These are phyloP conservation scores for Umbelopsis sp. DNA, from an alignment of 371 early-diverging fungal genomes.

Conservation along the genomic window DNA sequence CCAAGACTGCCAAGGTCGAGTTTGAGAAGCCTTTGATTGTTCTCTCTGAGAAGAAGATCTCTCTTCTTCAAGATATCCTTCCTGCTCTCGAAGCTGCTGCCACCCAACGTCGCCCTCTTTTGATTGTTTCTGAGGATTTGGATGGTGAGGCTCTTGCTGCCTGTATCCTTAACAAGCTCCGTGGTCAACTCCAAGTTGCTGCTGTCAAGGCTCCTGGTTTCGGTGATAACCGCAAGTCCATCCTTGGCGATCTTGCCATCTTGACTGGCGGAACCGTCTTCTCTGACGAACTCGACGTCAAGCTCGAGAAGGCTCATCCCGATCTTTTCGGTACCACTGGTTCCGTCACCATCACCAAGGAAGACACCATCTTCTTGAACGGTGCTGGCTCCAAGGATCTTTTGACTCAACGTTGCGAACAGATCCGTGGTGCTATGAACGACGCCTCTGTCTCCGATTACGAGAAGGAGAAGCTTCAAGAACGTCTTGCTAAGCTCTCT, in stretches of 20 bases:
- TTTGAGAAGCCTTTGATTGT: constrained; percentile 97
- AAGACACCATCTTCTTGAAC: constrained; percentile 97
- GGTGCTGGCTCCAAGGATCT: constrained; percentile 89
- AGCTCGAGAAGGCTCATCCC: constrained; percentile 92
- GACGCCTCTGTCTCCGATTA: constrained; percentile 87
- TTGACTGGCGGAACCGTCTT: constrained; percentile 95
- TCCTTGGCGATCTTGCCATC: constrained; percentile 95
- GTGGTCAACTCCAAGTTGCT: constrained; percentile 95
- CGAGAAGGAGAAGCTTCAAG: constrained; percentile 98
- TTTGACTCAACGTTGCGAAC: constrained; percentile 92
- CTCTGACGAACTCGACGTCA: constrained; percentile 93
- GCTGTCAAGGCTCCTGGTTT: constrained; percentile 99
- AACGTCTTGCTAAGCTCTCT: constrained; percentile 96
- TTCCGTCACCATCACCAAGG: constrained; percentile 93
- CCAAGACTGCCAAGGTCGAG: constrained; percentile 96
- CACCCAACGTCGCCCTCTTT: constrained; percentile 92
- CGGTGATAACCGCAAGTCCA: constrained; percentile 98
- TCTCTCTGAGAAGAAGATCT: constrained; percentile 96
- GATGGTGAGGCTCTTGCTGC: constrained; percentile 99
- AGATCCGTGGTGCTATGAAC: constrained; percentile 89
- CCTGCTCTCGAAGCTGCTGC: constrained; percentile 96
- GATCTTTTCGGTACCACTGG: constrained; percentile 90
- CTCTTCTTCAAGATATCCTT: constrained; percentile 90
- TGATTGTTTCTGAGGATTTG: constrained; percentile 96
- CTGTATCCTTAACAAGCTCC: constrained; percentile 97